Evolutionary conservation across 2,329 filamentous ascomycete genomes (phyloP).

Genomic region (Conoideocrella luteorostrata): DNA sequence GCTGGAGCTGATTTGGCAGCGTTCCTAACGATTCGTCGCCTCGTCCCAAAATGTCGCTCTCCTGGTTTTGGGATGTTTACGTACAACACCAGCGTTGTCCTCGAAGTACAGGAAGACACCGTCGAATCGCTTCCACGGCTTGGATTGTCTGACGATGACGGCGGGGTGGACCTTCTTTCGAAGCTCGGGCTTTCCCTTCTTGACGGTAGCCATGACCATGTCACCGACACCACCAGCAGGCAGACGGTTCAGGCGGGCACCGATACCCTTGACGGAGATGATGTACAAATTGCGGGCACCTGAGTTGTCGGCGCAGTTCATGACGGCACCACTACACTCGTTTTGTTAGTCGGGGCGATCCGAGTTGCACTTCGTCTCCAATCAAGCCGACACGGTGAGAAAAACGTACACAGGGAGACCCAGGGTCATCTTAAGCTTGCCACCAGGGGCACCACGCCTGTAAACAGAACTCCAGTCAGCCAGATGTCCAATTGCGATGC

Average conservation of each 20-base stretch:
- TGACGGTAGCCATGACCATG: conserved; percentile 99
- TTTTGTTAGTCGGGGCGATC: conserved; percentile 4
- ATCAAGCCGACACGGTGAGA: conserved; percentile 6
- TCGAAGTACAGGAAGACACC: conserved; percentile 99
- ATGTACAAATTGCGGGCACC: conserved; percentile 99
- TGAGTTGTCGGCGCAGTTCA: conserved; percentile 99
- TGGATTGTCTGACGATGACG: conserved; percentile 97
- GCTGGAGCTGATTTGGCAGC: too few relatives aligned
- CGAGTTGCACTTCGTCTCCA: not conserved
- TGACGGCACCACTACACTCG: conserved; percentile 78
- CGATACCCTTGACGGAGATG: conserved; percentile 98
- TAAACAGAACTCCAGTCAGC: conserved; percentile 6
- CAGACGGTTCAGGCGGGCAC: conserved; percentile 94
- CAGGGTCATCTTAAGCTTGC: conserved; percentile 99
- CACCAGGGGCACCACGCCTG: conserved; percentile 88
- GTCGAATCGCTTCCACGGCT: conserved; percentile 98
- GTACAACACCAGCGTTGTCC: conserved; percentile 98
- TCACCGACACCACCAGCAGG: conserved; percentile 96
- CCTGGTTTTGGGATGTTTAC: conserved; percentile 31
- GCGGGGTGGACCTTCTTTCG: conserved; percentile 99
- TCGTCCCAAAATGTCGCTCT: not conserved
- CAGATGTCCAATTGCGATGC: not conserved
- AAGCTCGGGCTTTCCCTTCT: conserved; percentile 99
- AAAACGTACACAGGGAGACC: conserved; percentile 94
- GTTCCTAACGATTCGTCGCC: too few relatives aligned